Conservation (phyloP, 192 early-diverging fungal species). For the Dispira simplex region DNA sequence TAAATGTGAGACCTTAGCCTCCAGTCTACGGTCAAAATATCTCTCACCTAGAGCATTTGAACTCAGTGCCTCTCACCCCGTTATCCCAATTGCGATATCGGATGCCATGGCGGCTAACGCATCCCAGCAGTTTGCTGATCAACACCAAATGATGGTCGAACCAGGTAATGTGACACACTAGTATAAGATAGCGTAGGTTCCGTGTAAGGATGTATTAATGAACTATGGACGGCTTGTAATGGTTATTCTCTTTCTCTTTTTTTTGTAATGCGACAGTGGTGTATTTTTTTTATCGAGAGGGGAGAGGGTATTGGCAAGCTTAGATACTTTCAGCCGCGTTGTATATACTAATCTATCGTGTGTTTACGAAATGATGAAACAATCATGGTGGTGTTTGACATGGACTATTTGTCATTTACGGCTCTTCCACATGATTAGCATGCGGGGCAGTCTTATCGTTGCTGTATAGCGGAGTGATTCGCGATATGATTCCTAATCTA, state of each 20-base stretch:
- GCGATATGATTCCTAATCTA: conserved; percentile 42
- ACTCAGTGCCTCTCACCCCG: conserved; percentile 30
- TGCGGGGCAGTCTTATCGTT: conserved; percentile 44
- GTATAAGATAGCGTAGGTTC: neutral
- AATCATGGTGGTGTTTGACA: conserved; percentile 33
- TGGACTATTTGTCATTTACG: conserved; percentile 22
- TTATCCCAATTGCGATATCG: conserved; percentile 37
- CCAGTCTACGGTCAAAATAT: conserved; percentile 24
- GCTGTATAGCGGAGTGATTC: conserved; percentile 38
- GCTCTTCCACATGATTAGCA: conserved; percentile 29
- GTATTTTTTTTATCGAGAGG: conserved; percentile 12
- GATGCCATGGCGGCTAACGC: conserved; percentile 40
- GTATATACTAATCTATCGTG: no score
- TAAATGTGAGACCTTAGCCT: conserved; percentile 30
- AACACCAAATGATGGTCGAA: conserved; percentile 12
- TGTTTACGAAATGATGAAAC: no score
- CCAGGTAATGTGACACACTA: conserved; percentile 2
- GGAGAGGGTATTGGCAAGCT: no score
- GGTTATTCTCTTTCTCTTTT: conserved; percentile 13
- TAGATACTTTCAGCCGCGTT: no score
- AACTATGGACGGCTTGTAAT: conserved; percentile 12
- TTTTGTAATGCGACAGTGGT: conserved; percentile 9
- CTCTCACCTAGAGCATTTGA: conserved; percentile 27
- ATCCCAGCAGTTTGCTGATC: conserved; percentile 29
- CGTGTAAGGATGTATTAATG: neutral